Conservation (phyloP, 306 rosid species). For the Acmispon strigosus region DNA sequence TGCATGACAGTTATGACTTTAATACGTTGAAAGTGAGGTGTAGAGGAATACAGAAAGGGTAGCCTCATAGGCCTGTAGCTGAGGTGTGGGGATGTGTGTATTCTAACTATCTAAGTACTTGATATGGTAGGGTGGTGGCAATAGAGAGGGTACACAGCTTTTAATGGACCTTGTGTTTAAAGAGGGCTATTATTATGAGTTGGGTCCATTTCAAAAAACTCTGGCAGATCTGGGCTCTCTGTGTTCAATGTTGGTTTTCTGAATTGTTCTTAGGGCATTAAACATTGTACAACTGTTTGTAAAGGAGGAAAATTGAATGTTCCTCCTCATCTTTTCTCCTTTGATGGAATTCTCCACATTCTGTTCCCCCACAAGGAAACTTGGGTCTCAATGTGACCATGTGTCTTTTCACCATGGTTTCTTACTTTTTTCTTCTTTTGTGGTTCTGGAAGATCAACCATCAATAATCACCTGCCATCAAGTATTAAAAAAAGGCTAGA, state of each 20-base stretch:
- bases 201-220: conserved; percentile 18
- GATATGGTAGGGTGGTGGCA: neutral
- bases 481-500: neutral
- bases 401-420: neutral
- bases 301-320: conserved; percentile 3
- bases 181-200: neutral
- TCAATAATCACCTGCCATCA: neutral
- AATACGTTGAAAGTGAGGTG: conserved; percentile 23
- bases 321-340: neutral
- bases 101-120: conserved; percentile 12
- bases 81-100: conserved; percentile 11
- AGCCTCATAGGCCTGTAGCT: conserved; percentile 17
- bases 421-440: neutral
- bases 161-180: conserved; percentile 20
- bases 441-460: neutral
- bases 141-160: conserved; percentile 13
- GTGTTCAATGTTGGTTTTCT: conserved; percentile 18
- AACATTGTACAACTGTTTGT: conserved; percentile 10
- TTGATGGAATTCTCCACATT: neutral
- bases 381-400: conserved; percentile 10
- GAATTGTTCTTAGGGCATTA: conserved; percentile 25
- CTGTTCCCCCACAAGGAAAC: conserved; percentile 25
- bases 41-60: conserved; percentile 6
- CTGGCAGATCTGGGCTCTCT: conserved; percentile 13
- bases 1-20: conserved; percentile 18